These are phyloP conservation scores for Westerdykella aurantiaca DNA, from an alignment of 2,329 filamentous ascomycete species.

Conservation along the genomic window DNA sequence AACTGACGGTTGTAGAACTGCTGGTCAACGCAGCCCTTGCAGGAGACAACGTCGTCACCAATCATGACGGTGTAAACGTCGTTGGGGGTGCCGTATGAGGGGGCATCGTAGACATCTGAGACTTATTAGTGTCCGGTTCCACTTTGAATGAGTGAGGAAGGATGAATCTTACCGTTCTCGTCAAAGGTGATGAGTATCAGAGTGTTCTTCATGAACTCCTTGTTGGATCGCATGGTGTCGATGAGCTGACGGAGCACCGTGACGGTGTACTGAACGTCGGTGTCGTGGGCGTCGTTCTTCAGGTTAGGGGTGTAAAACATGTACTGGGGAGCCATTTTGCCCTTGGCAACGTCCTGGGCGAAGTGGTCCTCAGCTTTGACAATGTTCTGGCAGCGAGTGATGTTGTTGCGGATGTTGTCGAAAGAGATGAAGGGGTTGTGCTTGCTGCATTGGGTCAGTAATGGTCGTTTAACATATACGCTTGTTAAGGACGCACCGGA, in stretches of 20 bases:
- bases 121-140: too few relatives aligned
- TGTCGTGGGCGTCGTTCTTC: constrained; percentile 70
- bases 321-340: constrained; percentile 17
- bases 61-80: too few relatives aligned
- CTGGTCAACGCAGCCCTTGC: too few relatives aligned
- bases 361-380: too few relatives aligned
- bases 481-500: constrained; percentile 61
- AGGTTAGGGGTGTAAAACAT: constrained; percentile 56
- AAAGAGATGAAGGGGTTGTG: constrained; percentile 70
- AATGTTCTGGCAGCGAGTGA: too few relatives aligned
- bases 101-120: too few relatives aligned
- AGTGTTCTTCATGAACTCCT: constrained; percentile 68
- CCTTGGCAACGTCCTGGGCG: too few relatives aligned
- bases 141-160: too few relatives aligned
- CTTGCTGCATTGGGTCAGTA: constrained; percentile 54
- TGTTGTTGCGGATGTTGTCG: constrained; percentile 67
- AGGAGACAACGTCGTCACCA: too few relatives aligned
- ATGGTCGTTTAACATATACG: constrained; percentile 59
- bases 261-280: constrained; percentile 62
- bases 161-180: constrained; percentile 48
- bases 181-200: constrained; percentile 74
- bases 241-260: constrained; percentile 64
- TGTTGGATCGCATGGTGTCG: constrained; percentile 61
- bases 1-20: too few relatives aligned
- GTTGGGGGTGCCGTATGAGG: too few relatives aligned